A percentile compares a stretch with the other conserved stretches of the same genome.
Evolutionary conservation across 495 filamentous ascomycete genomes (phyloP).

Genomic region (Evansstolkia leycettana): DNA sequence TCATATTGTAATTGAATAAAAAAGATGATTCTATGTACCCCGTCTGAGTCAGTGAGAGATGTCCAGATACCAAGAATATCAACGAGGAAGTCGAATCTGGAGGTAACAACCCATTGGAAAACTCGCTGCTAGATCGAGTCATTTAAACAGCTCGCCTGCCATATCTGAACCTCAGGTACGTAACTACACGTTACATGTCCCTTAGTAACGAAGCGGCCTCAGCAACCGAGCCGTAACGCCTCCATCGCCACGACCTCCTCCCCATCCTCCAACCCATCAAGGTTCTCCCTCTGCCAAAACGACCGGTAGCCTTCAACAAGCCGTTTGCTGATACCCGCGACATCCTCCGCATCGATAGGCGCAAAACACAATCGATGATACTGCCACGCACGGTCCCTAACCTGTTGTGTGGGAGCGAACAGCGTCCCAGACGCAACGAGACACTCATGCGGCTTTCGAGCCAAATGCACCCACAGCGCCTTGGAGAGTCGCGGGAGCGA

Average conservation of each 20-base stretch:
- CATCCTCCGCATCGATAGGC: conserved; percentile 57
- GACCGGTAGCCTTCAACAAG: conserved; percentile 54
- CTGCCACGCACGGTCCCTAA: conserved; percentile 40
- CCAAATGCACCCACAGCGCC: conserved; percentile 64
- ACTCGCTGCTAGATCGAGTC: too few relatives aligned
- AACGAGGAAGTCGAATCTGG: too few relatives aligned
- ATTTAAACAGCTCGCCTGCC: too few relatives aligned
- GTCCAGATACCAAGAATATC: too few relatives aligned
- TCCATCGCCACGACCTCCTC: conserved; percentile 9
- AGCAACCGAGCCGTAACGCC: conserved; percentile 5
- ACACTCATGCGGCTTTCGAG: conserved; percentile 51
- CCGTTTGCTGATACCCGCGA: conserved; percentile 42
- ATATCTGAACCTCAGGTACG: too few relatives aligned
- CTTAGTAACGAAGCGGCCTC: too few relatives aligned
- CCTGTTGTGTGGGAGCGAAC: conserved; percentile 50
- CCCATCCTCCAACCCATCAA: conserved; percentile 49
- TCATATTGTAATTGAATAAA: too few relatives aligned
- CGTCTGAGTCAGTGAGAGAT: too few relatives aligned
- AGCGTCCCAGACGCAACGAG: conserved; percentile 56
- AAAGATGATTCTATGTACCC: too few relatives aligned
- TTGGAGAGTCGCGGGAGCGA: conserved; percentile 31
- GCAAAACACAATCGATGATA: conserved; percentile 79
- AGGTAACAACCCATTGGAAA: too few relatives aligned
- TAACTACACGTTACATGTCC: too few relatives aligned
- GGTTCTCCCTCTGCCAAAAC: conserved; percentile 64